Conservation (phyloP, 2,329 filamentous ascomycete species). For the Colletotrichum caudatum region DNA sequence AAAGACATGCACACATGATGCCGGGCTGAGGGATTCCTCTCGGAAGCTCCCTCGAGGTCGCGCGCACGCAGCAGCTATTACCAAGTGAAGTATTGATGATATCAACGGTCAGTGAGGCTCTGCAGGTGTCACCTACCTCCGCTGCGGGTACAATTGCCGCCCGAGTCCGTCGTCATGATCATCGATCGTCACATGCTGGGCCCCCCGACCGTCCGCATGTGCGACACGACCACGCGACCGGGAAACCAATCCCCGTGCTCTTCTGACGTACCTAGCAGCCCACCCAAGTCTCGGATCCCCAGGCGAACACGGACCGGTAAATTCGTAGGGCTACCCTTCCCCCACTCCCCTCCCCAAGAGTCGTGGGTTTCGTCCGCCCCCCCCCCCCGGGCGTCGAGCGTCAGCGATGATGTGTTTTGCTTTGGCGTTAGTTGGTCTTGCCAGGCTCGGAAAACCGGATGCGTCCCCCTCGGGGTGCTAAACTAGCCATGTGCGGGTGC, state of each 20-base stretch:
- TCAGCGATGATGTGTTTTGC: constrained; percentile 10
- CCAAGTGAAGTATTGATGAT: not conserved
- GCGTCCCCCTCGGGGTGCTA: not conserved
- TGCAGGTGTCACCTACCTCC: not conserved
- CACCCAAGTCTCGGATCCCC: not conserved
- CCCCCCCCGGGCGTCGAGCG: not conserved
- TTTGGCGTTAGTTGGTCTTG: not conserved
- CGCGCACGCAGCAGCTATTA: not conserved
- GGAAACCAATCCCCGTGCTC: not conserved
- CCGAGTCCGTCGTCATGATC: not conserved
- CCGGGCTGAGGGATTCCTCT: too few species aligned
- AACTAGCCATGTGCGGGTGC: not conserved
- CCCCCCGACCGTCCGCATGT: not conserved
- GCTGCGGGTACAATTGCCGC: not conserved
- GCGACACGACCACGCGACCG: not conserved
- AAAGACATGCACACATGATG: too few species aligned
- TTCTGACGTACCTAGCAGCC: constrained; percentile 3
- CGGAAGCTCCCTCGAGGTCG: too few species aligned
- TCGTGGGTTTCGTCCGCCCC: not conserved
- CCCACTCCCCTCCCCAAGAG: not conserved
- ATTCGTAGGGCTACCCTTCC: not conserved
- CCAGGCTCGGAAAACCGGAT: not conserved
- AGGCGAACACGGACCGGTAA: not conserved
- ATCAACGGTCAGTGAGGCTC: not conserved
- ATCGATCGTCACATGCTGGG: not conserved